Base-by-base conservation (phyloP, 257 asterid genomes). In the Solanum sejunctum region DNA sequence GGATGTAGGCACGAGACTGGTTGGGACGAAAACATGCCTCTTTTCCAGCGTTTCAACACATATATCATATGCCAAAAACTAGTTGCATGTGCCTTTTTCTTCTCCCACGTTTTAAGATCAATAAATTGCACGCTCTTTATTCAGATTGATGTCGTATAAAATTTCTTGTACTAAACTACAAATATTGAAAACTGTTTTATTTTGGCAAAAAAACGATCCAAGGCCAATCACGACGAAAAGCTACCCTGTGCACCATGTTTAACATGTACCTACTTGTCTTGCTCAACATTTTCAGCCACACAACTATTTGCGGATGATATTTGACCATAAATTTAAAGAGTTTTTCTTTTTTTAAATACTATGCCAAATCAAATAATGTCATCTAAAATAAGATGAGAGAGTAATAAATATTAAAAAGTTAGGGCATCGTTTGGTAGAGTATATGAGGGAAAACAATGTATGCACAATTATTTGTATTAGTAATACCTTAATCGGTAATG, bases 11-110 rank as follows among this genome's bases (percentile, higher is more conserved):
- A 86, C 85, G 83, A 79, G 86, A 56, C 58, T 87, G 87, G 85
- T 80, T 84, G 78, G 89, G 83, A 87, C 85, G n/a, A 57, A 49
- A 84, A 80, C 89, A 84, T 47, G 71, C 61, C 26, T 79, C 77
- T 56, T 77, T 84, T 73, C 7, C 75, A 10, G 69, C 63, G n/a
- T 55, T 81, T 66, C 26, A 56, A 49, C 72, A 20, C 41, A 82
- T n/a, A 72, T 83, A 45, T 51, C 23, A 66, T 72, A 49, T 70
- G 13, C 61, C 47, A 51, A 78, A 87, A 84, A 54, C 69, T 84
- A 85, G 32, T 56, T 55, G 71, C 39, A 47, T 81, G 51, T 47
- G 84, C 52, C 80, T 51, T 6, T 43, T 56, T 54, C 54, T 73
- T 64, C 72, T 84, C 80, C 84, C 81, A 75, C 81, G 81, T 75